These are phyloP conservation scores for Chaetomium olivaceum DNA, from an alignment of 2,329 filamentous ascomycete species.

Conservation along the genomic window DNA sequence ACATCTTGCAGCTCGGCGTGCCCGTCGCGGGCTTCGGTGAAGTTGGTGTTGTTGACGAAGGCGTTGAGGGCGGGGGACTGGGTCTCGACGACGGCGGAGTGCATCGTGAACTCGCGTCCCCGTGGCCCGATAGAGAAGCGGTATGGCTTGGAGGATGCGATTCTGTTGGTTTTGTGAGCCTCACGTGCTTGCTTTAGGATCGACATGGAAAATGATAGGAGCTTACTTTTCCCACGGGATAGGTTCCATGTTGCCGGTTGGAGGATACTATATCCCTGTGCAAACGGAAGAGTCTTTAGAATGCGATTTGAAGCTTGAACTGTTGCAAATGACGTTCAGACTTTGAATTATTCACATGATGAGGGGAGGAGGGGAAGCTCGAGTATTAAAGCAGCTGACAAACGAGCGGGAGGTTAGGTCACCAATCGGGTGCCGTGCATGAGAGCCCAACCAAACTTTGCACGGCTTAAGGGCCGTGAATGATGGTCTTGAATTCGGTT, in stretches of 20 bases:
- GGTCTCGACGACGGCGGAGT: slow-evolving; percentile 45
- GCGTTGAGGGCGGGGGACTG: slow-evolving; percentile 46
- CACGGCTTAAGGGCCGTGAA: neutral
- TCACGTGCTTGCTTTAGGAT: neutral
- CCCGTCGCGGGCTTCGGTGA: slow-evolving; percentile 45
- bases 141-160: slow-evolving; percentile 41
- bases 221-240: neutral
- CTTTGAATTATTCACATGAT: neutral
- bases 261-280: neutral
- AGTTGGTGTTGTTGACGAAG: slow-evolving; percentile 46
- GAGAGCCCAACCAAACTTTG: neutral
- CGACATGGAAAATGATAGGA: neutral
- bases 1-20: slow-evolving; percentile 47
- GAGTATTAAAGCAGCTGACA: neutral
- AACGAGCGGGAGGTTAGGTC: neutral
- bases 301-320: neutral
- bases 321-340: neutral
- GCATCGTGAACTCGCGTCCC: slow-evolving; percentile 48
- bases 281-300: neutral
- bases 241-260: neutral
- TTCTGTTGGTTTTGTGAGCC: neutral
- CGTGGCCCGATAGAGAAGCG: slow-evolving; percentile 48
- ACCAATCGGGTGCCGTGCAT: neutral
- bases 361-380: neutral
- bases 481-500: neutral